These are phyloP conservation scores for Epichloe aotearoae DNA, from an alignment of 2,329 filamentous ascomycete genomes.

Conservation along the genomic window DNA sequence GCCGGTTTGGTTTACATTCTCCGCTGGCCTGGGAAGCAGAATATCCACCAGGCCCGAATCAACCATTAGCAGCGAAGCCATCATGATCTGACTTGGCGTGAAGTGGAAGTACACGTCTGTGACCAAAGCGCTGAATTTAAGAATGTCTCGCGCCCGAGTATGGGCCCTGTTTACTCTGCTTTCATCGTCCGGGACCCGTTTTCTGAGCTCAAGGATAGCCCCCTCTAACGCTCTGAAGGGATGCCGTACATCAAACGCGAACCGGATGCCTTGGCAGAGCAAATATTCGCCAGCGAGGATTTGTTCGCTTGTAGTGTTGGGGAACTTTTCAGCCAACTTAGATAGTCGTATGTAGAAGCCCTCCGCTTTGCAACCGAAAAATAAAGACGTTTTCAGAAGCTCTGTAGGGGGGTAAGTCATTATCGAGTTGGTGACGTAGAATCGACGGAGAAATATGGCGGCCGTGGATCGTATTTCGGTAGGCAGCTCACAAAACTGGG, in stretches of 20 bases:
- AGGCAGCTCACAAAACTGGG: slow-evolving; percentile 37
- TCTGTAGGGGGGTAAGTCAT: slow-evolving; percentile 93
- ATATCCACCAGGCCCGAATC: slow-evolving; percentile 50
- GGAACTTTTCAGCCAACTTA: slow-evolving; percentile 56
- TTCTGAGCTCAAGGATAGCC: slow-evolving; percentile 67
- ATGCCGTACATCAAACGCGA: slow-evolving; percentile 86
- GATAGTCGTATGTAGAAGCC: slow-evolving; percentile 57
- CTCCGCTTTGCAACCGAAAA: slow-evolving; percentile 88
- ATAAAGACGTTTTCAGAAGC: slow-evolving; percentile 80
- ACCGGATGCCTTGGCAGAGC: slow-evolving; percentile 81
- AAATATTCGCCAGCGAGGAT: slow-evolving; percentile 87
- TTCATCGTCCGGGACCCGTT: slow-evolving; percentile 49
- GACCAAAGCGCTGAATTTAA: slow-evolving; percentile 69
- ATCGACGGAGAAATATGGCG: slow-evolving; percentile 80
- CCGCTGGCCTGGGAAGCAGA: slow-evolving; percentile 28
- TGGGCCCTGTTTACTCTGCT: slow-evolving; percentile 49
- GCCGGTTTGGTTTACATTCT: slow-evolving; percentile 14
- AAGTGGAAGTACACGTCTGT: slow-evolving; percentile 97
- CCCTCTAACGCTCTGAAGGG: slow-evolving; percentile 82
- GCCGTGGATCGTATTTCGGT: slow-evolving; percentile 51
- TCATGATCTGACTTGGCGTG: slow-evolving; percentile 86
- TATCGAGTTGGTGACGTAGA: slow-evolving; percentile 89
- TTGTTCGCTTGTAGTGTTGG: slow-evolving; percentile 60
- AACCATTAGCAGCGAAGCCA: slow-evolving; percentile 64
- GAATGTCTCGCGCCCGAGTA: slow-evolving; percentile 54